Percentiles rank a stretch among this genome's conserved stretches.
Conservation (phyloP, 2,329 filamentous ascomycete species). For the Thelonectria rubi region DNA sequence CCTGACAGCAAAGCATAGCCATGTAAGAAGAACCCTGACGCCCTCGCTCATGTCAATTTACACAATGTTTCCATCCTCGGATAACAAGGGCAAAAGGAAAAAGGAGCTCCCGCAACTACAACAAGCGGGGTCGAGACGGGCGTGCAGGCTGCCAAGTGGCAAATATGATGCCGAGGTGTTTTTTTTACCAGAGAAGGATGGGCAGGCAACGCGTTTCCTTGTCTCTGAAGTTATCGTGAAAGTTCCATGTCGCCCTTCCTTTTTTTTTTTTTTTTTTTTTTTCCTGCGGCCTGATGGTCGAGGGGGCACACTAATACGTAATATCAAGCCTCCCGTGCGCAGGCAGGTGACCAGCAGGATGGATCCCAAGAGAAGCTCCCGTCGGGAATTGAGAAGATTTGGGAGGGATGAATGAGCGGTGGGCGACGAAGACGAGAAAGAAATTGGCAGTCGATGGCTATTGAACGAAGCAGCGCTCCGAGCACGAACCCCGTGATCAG, state of each 20-base stretch:
- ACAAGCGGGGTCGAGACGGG: too few relatives aligned
- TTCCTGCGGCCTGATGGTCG: constrained; percentile 11
- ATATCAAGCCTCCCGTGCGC: constrained; percentile 35
- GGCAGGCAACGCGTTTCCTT: neutral
- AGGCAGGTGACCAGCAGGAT: constrained; percentile 39
- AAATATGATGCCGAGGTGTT: neutral
- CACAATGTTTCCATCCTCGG: too few relatives aligned
- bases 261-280: neutral
- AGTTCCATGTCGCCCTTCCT: neutral
- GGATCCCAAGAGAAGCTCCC: constrained; percentile 29
- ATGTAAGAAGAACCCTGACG: too few relatives aligned
- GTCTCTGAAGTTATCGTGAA: constrained; percentile 8
- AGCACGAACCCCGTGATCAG: constrained; percentile 15
- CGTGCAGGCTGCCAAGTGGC: neutral
- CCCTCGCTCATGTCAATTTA: too few relatives aligned
- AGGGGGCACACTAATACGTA: constrained; percentile 39
- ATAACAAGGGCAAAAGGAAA: too few relatives aligned
- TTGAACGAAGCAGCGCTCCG: neutral
- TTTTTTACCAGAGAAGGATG: neutral
- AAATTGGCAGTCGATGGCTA: neutral
- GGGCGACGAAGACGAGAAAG: constrained; percentile 7
- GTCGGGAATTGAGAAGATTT: constrained; percentile 24
- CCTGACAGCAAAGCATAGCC: too few relatives aligned
- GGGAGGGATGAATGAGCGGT: constrained; percentile 10
- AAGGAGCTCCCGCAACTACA: too few relatives aligned